phyloP scores from a whole-genome alignment of 1,284 basidiomycete genomes.

The Moesziomyces sp. region DNA sequence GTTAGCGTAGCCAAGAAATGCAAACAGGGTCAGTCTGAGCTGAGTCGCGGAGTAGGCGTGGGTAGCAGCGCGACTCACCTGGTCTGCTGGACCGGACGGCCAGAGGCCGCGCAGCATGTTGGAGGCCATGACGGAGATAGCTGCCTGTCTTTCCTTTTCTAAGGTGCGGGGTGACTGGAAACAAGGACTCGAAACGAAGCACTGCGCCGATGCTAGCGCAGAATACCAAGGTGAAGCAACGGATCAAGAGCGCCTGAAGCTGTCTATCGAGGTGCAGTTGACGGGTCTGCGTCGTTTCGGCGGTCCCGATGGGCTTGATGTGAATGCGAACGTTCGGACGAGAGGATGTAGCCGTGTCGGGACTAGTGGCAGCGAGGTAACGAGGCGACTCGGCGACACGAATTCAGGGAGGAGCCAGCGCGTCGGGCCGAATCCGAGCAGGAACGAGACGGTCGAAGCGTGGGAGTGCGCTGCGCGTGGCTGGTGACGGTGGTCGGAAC shows the following conservation, averaged over 20 bases:
- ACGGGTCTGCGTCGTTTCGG: neutral
- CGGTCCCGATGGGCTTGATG: too few species aligned
- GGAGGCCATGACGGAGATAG: constrained; percentile 31
- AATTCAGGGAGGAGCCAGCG: neutral
- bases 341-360: too few species aligned
- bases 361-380: too few species aligned
- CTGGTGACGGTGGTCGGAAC: neutral
- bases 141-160: too few species aligned
- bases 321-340: too few species aligned
- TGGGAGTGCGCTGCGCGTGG: neutral
- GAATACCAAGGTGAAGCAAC: neutral
- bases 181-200: neutral
- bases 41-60: neutral
- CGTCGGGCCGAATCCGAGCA: neutral
- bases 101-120: constrained; percentile 63
- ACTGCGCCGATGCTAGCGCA: neutral
- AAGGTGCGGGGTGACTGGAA: too few species aligned
- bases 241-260: neutral
- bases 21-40: constrained; percentile 3
- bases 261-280: neutral
- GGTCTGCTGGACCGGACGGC: constrained; percentile 59
- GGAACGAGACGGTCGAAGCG: neutral
- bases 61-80: constrained; percentile 40
- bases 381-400: too few species aligned
- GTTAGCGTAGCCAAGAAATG: constrained; percentile 1